phyloP scores from a whole-genome alignment of 2,329 filamentous ascomycete species.

The Aspergillus sp. region DNA sequence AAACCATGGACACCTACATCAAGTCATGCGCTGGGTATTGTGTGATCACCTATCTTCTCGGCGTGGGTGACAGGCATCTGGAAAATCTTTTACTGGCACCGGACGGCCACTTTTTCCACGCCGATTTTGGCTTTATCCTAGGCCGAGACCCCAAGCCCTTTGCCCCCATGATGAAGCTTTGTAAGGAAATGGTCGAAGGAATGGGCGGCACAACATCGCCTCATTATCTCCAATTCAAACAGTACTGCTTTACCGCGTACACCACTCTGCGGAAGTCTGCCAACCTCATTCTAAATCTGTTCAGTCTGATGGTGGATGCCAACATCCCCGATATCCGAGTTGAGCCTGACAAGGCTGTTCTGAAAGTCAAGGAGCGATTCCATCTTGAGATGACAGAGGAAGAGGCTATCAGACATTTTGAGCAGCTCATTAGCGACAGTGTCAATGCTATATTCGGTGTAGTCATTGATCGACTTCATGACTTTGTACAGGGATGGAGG shows the following conservation, averaged over 20 bases:
- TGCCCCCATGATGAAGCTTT: constrained; percentile 93
- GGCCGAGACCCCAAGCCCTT: constrained; percentile 97
- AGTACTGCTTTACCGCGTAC: constrained; percentile 94
- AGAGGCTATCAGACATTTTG: constrained; percentile 83
- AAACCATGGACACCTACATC: constrained; percentile 90
- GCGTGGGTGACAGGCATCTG: constrained; percentile 90
- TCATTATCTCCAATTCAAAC: constrained; percentile 84
- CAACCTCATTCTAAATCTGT: constrained; percentile 89
- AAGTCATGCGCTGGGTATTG: constrained; percentile 97
- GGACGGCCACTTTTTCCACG: constrained; percentile 93
- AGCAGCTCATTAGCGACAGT: constrained; percentile 84
- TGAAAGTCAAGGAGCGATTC: constrained; percentile 93
- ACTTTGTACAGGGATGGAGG: constrained; percentile 85
- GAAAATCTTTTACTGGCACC: constrained; percentile 91
- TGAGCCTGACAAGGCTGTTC: constrained; percentile 86
- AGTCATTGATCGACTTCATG: constrained; percentile 91
- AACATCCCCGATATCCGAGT: constrained; percentile 94
- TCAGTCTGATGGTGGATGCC: constrained; percentile 94
- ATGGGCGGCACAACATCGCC: constrained; percentile 83
- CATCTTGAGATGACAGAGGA: constrained; percentile 88
- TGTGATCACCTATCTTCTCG: constrained; percentile 95
- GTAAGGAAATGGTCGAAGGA: constrained; percentile 96
- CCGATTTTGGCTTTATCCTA: constrained; percentile 96
- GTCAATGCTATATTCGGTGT: constrained; percentile 86
- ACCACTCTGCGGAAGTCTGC: constrained; percentile 83